Conservation (phyloP, 768 basidiomycete genomes). For the Lentinula guzmanii region DNA sequence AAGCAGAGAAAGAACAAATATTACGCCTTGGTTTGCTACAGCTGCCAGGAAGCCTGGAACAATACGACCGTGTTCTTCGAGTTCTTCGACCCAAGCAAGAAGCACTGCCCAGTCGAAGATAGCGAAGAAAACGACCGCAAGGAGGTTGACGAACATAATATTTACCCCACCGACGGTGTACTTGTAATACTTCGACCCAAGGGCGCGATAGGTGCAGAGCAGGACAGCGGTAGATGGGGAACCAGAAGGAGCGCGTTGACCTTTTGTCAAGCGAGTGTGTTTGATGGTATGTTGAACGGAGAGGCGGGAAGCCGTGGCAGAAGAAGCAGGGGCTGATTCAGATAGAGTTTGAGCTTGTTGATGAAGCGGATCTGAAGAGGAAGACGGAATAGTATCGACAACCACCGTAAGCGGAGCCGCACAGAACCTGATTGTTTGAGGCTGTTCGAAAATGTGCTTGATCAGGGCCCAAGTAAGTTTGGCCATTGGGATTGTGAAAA, state of each 20-base stretch:
- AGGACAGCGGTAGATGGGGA: conserved; percentile 83
- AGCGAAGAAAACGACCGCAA: conserved; percentile 92
- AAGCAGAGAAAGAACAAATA: conserved; percentile 80
- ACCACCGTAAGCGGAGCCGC: conserved; percentile 74
- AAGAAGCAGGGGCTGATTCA: conserved; percentile 15
- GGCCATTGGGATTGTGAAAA: conserved; percentile 97
- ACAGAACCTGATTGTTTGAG: conserved; percentile 87
- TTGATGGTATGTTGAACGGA: conserved; percentile 65
- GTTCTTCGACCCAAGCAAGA: conserved; percentile 60
- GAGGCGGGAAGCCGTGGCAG: conserved; percentile 35
- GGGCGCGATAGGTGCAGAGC: conserved; percentile 90
- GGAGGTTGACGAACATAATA: conserved; percentile 93
- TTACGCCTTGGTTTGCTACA: conserved; percentile 66
- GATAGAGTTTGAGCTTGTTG: conserved; percentile 14
- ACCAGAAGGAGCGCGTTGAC: conserved; percentile 84
- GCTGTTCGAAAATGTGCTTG: conserved; percentile 71
- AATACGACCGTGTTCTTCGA: conserved; percentile 44
- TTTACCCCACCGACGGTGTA: conserved; percentile 98
- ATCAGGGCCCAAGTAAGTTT: conserved; percentile 95
- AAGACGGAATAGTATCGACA: conserved; percentile 27
- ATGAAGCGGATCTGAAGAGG: neutral
- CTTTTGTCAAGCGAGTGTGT: conserved; percentile 64
- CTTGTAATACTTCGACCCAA: conserved; percentile 93
- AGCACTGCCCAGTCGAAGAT: conserved; percentile 90
- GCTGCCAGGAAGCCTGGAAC: conserved; percentile 62